Evolutionary conservation across 768 basidiomycete genomes (phyloP).

Genomic region (Russula emetica): DNA sequence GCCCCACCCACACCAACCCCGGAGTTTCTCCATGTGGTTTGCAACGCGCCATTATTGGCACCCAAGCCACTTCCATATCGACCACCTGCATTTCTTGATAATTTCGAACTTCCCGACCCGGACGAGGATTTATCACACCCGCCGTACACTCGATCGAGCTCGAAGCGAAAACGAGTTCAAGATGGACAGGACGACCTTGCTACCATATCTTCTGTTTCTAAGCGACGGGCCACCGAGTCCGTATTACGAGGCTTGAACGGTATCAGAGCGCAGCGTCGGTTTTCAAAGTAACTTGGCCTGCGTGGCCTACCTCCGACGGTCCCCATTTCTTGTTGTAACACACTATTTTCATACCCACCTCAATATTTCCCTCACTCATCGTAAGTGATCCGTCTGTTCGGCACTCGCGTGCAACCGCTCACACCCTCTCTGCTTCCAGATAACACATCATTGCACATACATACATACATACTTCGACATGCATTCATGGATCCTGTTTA

Average conservation of each 20-base stretch:
- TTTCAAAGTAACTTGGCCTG: constrained; percentile 12
- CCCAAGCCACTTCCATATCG: constrained; percentile 67
- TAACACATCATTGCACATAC: constrained; percentile 17
- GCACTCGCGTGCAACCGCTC: constrained; percentile 1
- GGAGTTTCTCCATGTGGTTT: constrained; percentile 46
- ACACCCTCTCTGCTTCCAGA: constrained; percentile 8
- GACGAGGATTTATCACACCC: constrained; percentile 69
- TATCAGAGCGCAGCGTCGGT: constrained; percentile 14
- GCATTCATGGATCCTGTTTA: constrained; percentile 26
- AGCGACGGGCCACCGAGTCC: constrained; percentile 18
- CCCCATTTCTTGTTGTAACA: constrained; percentile 9
- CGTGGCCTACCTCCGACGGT: background rate
- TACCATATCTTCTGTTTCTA: background rate
- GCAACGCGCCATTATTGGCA: constrained; percentile 63
- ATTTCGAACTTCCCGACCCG: constrained; percentile 57
- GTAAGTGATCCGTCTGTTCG: constrained; percentile 14
- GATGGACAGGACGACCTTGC: constrained; percentile 15
- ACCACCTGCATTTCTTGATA: constrained; percentile 64
- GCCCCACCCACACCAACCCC: constrained; percentile 32
- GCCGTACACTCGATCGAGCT: constrained; percentile 51
- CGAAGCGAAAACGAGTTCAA: constrained; percentile 49
- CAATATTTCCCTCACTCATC: constrained; percentile 12
- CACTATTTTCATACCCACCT: constrained; percentile 10
- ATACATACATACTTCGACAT: constrained; percentile 25
- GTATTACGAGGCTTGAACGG: constrained; percentile 23